phyloP scores from a whole-genome alignment of 768 basidiomycete species.

The Phanerodontia chrysosporium region DNA sequence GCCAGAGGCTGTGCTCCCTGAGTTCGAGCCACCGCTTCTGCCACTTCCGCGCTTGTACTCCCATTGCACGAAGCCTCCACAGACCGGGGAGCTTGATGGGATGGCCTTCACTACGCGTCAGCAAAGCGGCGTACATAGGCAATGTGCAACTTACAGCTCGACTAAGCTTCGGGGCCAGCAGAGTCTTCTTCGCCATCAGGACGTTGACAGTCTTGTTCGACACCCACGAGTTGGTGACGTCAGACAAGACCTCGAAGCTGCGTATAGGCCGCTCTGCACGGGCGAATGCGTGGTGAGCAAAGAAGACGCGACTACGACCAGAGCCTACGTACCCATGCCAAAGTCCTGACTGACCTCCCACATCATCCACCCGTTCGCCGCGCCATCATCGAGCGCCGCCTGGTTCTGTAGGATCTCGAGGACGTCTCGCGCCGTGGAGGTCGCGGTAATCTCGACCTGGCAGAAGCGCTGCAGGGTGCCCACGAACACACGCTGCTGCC shows the following conservation, averaged over 20 bases:
- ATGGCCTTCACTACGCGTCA: constrained; percentile 37
- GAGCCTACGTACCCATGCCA: constrained; percentile 78
- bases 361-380: constrained; percentile 77
- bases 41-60: constrained; percentile 93
- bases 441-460: constrained; percentile 63
- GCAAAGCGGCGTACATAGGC: constrained; percentile 3
- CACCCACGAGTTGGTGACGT: constrained; percentile 86
- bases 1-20: constrained; percentile 79
- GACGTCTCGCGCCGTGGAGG: constrained; percentile 72
- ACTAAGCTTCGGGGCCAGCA: constrained; percentile 54
- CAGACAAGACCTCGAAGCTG: constrained; percentile 77
- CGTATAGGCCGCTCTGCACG: constrained; percentile 81
- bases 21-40: constrained; percentile 87
- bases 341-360: constrained; percentile 89
- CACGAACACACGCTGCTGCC: constrained; percentile 74
- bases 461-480: constrained; percentile 73
- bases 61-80: constrained; percentile 75
- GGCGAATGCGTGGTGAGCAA: constrained; percentile 11
- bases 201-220: constrained; percentile 75
- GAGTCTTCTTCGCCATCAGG: constrained; percentile 75
- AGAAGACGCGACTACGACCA: constrained; percentile 3
- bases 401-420: constrained; percentile 59
- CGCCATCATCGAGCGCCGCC: constrained; percentile 60
- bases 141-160: constrained; percentile 44
- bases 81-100: constrained; percentile 39